Percentiles rank a stretch among this genome's conserved stretches.
phyloP scores from a whole-genome alignment of 2,329 filamentous ascomycete genomes.

The Sarocladium kiliense region DNA sequence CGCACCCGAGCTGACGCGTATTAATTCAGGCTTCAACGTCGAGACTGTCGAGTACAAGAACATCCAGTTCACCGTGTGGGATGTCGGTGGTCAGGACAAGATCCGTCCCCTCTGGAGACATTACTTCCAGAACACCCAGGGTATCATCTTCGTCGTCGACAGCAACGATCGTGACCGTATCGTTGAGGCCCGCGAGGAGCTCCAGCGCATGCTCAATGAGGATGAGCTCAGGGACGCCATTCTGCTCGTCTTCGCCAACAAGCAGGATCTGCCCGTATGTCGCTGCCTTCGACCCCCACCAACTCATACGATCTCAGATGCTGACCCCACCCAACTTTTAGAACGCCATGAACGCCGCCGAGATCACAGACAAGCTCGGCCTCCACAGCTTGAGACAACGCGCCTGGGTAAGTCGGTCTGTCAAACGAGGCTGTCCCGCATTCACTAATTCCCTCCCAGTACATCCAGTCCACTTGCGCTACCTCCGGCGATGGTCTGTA shows the following conservation, averaged over 20 bases:
- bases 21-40: slow-evolving; percentile 85
- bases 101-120: slow-evolving; percentile 99
- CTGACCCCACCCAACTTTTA: slow-evolving; percentile 31
- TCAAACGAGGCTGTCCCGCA: background rate
- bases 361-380: slow-evolving; percentile 99
- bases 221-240: slow-evolving; percentile 97
- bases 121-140: slow-evolving; percentile 99
- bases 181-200: slow-evolving; percentile 91
- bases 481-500: slow-evolving; percentile 99
- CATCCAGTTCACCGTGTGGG: slow-evolving; percentile 99
- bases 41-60: slow-evolving; percentile 99
- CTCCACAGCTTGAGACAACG: slow-evolving; percentile 98
- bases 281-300: background rate
- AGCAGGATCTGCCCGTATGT: slow-evolving; percentile 97
- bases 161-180: slow-evolving; percentile 98
- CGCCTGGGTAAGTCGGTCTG: slow-evolving; percentile 75
- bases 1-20: slow-evolving; percentile 1
- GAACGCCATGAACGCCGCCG: slow-evolving; percentile 99
- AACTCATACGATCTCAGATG: slow-evolving; percentile 11
- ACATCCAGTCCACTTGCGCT: slow-evolving; percentile 99
- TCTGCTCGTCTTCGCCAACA: slow-evolving; percentile 98
- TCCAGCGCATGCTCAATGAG: slow-evolving; percentile 98
- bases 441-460: slow-evolving; percentile 47
- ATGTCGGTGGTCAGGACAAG: slow-evolving; percentile 99
- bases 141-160: slow-evolving; percentile 99